phyloP scores from a whole-genome alignment of 1,139 yeast species.

The Hanseniaspora uvarum region DNA sequence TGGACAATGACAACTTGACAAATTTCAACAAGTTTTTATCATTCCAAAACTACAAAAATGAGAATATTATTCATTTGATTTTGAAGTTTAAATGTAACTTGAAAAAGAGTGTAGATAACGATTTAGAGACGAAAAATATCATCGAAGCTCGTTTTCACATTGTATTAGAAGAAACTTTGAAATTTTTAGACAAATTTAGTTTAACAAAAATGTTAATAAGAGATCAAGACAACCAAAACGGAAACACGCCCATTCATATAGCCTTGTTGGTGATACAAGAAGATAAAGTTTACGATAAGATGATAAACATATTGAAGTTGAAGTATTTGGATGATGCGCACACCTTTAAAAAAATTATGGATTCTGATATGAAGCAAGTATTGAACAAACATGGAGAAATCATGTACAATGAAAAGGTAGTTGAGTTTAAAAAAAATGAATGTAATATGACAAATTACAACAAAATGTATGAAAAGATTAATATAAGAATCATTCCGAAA shows the following conservation, averaged over 20 bases:
- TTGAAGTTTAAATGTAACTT: constrained; percentile 46
- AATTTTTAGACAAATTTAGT: constrained; percentile 31
- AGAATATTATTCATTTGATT: constrained; percentile 1
- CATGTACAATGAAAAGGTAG: background rate
- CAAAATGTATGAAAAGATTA: constrained; percentile 2
- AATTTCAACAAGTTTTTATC: constrained; percentile 41
- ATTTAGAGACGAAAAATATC: background rate
- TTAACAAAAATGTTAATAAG: constrained; percentile 47
- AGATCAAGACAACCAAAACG: constrained; percentile 60
- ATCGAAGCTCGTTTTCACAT: background rate
- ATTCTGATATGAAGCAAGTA: background rate
- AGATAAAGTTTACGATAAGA: constrained; percentile 64
- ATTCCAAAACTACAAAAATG: constrained; percentile 37
- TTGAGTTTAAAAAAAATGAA: background rate
- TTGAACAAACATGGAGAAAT: background rate
- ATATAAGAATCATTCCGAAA: constrained; percentile 5
- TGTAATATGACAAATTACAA: background rate
- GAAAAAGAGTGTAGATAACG: background rate
- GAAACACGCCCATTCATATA: constrained; percentile 81
- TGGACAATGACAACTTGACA: constrained; percentile 68
- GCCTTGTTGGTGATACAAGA: constrained; percentile 54
- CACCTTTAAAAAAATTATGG: background rate
- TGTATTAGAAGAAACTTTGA: background rate
- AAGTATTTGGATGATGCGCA: constrained; percentile 6
- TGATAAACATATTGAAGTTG: constrained; percentile 40